These are phyloP conservation scores for Trichoderma erinaceum DNA, from an alignment of 495 filamentous ascomycete genomes.

Conservation along the genomic window DNA sequence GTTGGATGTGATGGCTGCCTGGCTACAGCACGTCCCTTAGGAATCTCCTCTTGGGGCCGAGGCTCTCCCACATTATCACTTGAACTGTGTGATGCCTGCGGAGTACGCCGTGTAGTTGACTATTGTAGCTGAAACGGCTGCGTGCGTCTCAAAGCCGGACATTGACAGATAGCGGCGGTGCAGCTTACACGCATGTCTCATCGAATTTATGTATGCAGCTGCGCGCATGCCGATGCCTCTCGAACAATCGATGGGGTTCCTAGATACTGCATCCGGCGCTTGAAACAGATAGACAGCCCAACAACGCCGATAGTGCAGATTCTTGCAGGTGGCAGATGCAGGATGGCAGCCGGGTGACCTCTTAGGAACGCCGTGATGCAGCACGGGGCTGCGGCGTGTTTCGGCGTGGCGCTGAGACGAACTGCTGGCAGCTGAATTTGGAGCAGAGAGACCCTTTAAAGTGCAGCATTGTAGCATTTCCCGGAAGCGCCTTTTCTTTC, in stretches of 20 bases:
- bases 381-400: background rate
- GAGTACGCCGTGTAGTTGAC: background rate
- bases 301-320: background rate
- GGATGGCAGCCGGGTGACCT: background rate
- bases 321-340: background rate
- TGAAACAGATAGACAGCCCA: background rate
- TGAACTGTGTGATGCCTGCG: background rate
- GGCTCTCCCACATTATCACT: background rate
- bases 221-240: background rate
- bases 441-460: background rate
- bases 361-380: background rate
- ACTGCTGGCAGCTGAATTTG: background rate
- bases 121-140: too few relatives aligned
- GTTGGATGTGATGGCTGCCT: background rate
- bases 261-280: background rate
- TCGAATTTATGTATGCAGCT: too few relatives aligned
- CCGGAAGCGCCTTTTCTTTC: background rate
- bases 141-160: too few relatives aligned
- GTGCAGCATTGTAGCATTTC: background rate
- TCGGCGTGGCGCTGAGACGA: constrained; percentile 12
- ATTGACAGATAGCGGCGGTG: too few relatives aligned
- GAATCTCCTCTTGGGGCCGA: background rate
- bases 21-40: background rate
- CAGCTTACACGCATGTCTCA: too few relatives aligned
- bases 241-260: background rate